These are phyloP conservation scores for Exobasidium rhododendri DNA, from an alignment of 1,284 basidiomycete genomes.

Conservation along the genomic window DNA sequence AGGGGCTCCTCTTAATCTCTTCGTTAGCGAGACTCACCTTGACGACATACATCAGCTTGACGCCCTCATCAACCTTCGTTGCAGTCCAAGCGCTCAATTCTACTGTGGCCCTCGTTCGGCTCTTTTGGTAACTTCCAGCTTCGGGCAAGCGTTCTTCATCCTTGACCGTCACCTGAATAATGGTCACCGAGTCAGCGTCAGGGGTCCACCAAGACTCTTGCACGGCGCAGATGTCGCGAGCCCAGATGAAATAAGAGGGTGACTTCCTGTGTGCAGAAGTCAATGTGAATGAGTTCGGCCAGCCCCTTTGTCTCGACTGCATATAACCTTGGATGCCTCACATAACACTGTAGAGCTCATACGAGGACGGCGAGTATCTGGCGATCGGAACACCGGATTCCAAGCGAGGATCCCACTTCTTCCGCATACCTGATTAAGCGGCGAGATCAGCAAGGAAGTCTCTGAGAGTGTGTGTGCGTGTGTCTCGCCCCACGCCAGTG, in stretches of 20 bases:
- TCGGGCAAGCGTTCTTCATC: constrained; percentile 44
- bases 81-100: constrained; percentile 42
- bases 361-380: constrained; percentile 19
- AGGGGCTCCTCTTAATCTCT: neutral
- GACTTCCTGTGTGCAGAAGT: constrained; percentile 21
- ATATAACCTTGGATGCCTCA: neutral
- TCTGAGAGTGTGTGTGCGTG: neutral
- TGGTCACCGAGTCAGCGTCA: constrained; percentile 24
- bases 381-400: constrained; percentile 24
- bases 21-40: constrained; percentile 32
- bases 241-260: constrained; percentile 48
- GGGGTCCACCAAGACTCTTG: constrained; percentile 34
- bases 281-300: neutral
- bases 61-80: constrained; percentile 30
- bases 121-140: constrained; percentile 38
- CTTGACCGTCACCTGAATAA: constrained; percentile 37
- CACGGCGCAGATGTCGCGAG: constrained; percentile 44
- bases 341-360: constrained; percentile 41
- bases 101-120: constrained; percentile 41
- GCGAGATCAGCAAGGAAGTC: neutral
- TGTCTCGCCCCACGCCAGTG: no score
- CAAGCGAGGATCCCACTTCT: constrained; percentile 48
- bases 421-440: constrained; percentile 37
- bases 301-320: neutral
- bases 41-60: constrained; percentile 43